Evolutionary conservation across 2,329 filamentous ascomycete genomes (phyloP).

Genomic region (Pseudopithomyces maydicus): DNA sequence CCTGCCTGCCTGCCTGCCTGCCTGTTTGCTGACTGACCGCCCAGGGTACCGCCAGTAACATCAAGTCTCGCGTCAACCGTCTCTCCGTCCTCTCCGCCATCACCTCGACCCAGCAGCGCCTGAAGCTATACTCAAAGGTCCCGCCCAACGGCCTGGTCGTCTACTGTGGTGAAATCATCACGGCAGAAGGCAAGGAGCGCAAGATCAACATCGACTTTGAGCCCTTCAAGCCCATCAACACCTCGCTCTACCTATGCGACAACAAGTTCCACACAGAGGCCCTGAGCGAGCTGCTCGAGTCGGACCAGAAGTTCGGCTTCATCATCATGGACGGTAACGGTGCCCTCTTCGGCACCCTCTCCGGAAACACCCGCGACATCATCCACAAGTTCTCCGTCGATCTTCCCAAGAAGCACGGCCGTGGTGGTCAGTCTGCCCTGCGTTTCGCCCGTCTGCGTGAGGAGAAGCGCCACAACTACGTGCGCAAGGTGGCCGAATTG

Average conservation of each 20-base stretch:
- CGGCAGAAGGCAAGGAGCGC: slow-evolving; percentile 95
- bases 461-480: slow-evolving; percentile 99
- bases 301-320: slow-evolving; percentile 98
- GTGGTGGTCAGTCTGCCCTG: slow-evolving; percentile 98
- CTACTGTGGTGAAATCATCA: slow-evolving; percentile 99
- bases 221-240: slow-evolving; percentile 99
- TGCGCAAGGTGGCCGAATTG: slow-evolving; percentile 96
- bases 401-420: slow-evolving; percentile 99
- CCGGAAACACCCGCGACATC: slow-evolving; percentile 95
- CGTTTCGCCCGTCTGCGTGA: slow-evolving; percentile 99
- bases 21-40: too few relatives aligned
- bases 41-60: slow-evolving; percentile 96
- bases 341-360: slow-evolving; percentile 93
- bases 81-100: slow-evolving; percentile 98
- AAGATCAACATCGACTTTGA: slow-evolving; percentile 99
- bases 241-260: slow-evolving; percentile 98
- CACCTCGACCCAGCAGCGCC: slow-evolving; percentile 96
- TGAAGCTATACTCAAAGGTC: slow-evolving; percentile 99
- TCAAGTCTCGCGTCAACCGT: slow-evolving; percentile 99
- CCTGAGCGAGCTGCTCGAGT: slow-evolving; percentile 93
- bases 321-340: slow-evolving; percentile 99
- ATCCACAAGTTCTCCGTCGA: slow-evolving; percentile 99
- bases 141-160: slow-evolving; percentile 96
- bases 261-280: slow-evolving; percentile 99
- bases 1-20: neutral